These are phyloP conservation scores for Deakozyma indianensis DNA, from an alignment of 805 yeast genomes.

Conservation along the genomic window DNA sequence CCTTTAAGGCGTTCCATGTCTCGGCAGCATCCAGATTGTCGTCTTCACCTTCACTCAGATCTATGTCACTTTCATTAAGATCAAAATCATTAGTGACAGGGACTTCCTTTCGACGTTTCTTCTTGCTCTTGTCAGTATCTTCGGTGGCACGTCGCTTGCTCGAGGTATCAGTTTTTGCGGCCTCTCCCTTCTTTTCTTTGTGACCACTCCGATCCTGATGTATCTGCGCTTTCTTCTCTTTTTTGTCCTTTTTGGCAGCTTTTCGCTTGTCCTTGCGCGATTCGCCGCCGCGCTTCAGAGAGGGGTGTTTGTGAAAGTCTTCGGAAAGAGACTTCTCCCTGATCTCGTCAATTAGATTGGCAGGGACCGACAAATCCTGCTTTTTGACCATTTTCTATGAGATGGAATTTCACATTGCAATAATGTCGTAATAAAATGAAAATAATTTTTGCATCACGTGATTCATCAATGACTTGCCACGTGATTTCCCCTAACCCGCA, in stretches of 20 bases:
- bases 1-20: constrained; percentile 20
- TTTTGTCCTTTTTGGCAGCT: background rate
- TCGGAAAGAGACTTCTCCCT: background rate
- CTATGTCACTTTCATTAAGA: constrained; percentile 5
- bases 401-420: too few relatives aligned
- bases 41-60: constrained; percentile 15
- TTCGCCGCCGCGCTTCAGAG: background rate
- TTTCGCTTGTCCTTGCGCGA: background rate
- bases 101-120: background rate
- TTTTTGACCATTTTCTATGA: background rate
- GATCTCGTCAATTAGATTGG: background rate
- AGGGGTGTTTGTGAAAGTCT: background rate
- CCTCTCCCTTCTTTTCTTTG: background rate
- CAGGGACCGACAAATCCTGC: background rate
- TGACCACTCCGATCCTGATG: background rate
- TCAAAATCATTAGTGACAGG: background rate
- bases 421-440: too few relatives aligned
- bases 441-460: too few relatives aligned
- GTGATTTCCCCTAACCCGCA: too few relatives aligned
- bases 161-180: background rate
- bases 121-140: background rate
- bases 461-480: too few relatives aligned
- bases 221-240: background rate
- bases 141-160: background rate
- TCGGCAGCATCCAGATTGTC: constrained; percentile 11